Evolutionary conservation across 2,329 filamentous ascomycete species (phyloP).

Genomic region (Neonectria neomacrospora): DNA sequence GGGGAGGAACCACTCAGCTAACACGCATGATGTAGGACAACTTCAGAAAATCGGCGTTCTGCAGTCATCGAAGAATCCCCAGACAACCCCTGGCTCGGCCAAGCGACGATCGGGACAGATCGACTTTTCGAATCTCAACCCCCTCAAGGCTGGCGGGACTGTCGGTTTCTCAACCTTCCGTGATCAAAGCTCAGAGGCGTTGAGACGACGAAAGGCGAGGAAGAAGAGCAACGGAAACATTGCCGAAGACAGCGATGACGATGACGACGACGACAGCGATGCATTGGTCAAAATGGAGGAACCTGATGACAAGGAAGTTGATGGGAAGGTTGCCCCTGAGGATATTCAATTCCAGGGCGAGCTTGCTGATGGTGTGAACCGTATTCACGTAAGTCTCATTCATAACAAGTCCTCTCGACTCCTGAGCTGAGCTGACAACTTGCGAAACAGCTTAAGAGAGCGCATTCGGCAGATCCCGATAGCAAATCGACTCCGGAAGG

Average conservation of each 20-base stretch:
- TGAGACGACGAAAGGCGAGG: conserved; percentile 65
- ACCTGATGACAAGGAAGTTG: conserved; percentile 69
- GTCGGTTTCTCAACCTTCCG: conserved; percentile 92
- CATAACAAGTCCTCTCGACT: neutral
- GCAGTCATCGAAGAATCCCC: conserved; percentile 71
- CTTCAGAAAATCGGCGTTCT: conserved; percentile 96
- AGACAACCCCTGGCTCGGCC: conserved; percentile 67
- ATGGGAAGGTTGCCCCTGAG: conserved; percentile 72
- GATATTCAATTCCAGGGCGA: conserved; percentile 79
- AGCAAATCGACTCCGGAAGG: conserved; percentile 51
- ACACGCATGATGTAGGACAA: conserved; percentile 73
- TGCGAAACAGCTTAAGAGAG: conserved; percentile 75
- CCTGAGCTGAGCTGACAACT: conserved; percentile 25
- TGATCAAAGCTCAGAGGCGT: conserved; percentile 69
- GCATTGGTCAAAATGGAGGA: conserved; percentile 74
- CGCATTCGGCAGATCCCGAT: conserved; percentile 78
- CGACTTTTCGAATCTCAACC: conserved; percentile 86
- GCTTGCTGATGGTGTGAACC: conserved; percentile 81
- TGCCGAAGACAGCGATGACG: conserved; percentile 77
- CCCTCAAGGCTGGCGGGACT: conserved; percentile 86
- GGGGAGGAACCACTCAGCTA: conserved; percentile 28
- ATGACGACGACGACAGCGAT: conserved; percentile 74
- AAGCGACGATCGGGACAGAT: conserved; percentile 86
- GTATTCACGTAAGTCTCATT: conserved; percentile 74
- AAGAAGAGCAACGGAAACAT: conserved; percentile 76